Conservation (phyloP, 1,139 yeast genomes). For the Sugiyamaella neomexicana region DNA sequence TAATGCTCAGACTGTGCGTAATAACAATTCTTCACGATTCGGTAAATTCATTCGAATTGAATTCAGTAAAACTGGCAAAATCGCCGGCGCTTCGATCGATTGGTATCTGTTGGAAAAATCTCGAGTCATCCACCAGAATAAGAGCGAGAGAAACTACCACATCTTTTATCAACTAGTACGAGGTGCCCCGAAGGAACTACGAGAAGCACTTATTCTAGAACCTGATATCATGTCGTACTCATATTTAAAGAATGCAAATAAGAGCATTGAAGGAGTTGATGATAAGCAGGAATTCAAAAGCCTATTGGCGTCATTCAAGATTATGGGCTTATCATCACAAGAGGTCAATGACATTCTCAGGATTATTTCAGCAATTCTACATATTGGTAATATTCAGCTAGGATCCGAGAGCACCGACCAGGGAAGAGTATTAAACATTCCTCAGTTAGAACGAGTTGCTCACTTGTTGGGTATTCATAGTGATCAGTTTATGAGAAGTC, state of each 20-base stretch:
- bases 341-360: constrained; percentile 64
- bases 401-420: constrained; percentile 69
- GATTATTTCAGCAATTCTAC: constrained; percentile 73
- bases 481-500: constrained; percentile 54
- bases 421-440: constrained; percentile 60
- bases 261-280: constrained; percentile 65
- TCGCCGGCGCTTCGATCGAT: constrained; percentile 88
- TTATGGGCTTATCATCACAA: constrained; percentile 64
- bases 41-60: constrained; percentile 94
- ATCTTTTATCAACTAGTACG: constrained; percentile 81
- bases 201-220: constrained; percentile 52
- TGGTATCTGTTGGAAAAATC: constrained; percentile 94
- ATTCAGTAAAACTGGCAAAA: constrained; percentile 62
- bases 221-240: constrained; percentile 49
- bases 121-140: constrained; percentile 79
- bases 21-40: constrained; percentile 92
- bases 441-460: constrained; percentile 58
- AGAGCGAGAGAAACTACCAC: constrained; percentile 85
- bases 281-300: constrained; percentile 67
- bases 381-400: constrained; percentile 81
- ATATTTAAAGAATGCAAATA: constrained; percentile 60
- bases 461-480: constrained; percentile 64
- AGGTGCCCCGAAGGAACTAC: constrained; percentile 58
- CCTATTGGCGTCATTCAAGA: constrained; percentile 64
- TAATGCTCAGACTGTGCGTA: constrained; percentile 92